phyloP scores from a whole-genome alignment of 176 grass and related monocot genomes.

The Echinochloa phyllopogon region DNA sequence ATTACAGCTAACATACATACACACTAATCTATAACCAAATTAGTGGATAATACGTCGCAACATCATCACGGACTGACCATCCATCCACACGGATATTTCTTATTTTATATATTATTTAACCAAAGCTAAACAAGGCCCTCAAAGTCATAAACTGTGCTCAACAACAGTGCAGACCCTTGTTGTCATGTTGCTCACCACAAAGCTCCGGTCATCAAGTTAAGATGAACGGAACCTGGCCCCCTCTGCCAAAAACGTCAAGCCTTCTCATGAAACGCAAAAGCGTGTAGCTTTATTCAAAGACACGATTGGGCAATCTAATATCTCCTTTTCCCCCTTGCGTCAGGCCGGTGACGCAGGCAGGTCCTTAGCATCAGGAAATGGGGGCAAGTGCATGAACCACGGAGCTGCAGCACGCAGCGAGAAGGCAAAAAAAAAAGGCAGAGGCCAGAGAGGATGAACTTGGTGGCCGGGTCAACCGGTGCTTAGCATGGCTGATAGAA shows the following conservation, averaged over 20 bases:
- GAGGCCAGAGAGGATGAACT: background rate
- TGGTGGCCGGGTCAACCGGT: background rate
- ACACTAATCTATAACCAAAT: too few species aligned
- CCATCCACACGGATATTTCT: too few species aligned
- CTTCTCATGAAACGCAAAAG: background rate
- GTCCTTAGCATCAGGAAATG: background rate
- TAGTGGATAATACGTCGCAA: too few species aligned
- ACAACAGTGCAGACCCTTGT: too few species aligned
- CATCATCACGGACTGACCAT: too few species aligned
- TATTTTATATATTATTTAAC: too few species aligned
- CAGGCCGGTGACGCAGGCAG: conserved; percentile 4
- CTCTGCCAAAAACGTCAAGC: background rate
- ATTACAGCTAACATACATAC: too few species aligned
- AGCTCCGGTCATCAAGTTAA: too few species aligned
- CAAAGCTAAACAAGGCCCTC: too few species aligned
- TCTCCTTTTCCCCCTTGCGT: background rate
- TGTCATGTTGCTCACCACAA: too few species aligned
- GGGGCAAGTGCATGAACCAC: background rate
- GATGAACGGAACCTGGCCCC: conserved; percentile 17
- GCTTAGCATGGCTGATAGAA: background rate
- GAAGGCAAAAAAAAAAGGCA: background rate
- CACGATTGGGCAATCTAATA: background rate
- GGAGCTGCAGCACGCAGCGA: conserved; percentile 4
- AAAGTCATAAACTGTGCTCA: too few species aligned
- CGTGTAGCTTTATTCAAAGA: conserved; percentile 7